Percentiles rank a stretch among this genome's conserved stretches.
These are phyloP conservation scores for Ogataea saltuana DNA, from an alignment of 805 yeast genomes.

Conservation along the genomic window DNA sequence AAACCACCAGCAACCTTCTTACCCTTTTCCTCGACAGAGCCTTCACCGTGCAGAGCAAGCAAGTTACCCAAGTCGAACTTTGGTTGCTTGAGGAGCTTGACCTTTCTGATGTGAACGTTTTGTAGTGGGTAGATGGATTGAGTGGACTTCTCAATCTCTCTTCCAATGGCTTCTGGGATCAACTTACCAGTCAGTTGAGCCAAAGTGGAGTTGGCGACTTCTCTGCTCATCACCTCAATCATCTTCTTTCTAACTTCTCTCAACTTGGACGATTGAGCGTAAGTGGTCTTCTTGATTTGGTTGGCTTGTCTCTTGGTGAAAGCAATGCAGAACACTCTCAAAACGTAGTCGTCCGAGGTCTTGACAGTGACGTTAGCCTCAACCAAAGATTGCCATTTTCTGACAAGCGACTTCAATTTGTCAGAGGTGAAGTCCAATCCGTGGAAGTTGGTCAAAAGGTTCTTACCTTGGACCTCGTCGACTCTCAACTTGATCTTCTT, in stretches of 20 bases:
- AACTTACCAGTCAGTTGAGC: constrained; percentile 96
- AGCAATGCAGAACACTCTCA: constrained; percentile 95
- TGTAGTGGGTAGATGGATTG: constrained; percentile 95
- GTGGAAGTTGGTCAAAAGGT: constrained; percentile 98
- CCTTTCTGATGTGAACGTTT: constrained; percentile 98
- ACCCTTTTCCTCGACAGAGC: constrained; percentile 91
- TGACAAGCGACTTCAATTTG: constrained; percentile 95
- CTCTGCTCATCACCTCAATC: constrained; percentile 94
- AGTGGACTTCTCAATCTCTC: constrained; percentile 96
- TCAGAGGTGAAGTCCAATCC: constrained; percentile 98
- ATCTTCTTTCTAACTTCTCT: constrained; percentile 97
- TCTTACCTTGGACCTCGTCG: constrained; percentile 98
- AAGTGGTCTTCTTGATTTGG: constrained; percentile 96
- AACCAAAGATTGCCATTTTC: constrained; percentile 98
- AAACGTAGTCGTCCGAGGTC: constrained; percentile 96
- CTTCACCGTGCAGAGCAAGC: constrained; percentile 97
- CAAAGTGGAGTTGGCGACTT: constrained; percentile 90
- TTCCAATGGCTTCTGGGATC: constrained; percentile 98
- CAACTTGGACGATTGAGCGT: constrained; percentile 96
- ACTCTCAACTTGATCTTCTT: constrained; percentile 97
- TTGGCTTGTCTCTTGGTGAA: constrained; percentile 97
- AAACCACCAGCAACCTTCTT: constrained; percentile 93
- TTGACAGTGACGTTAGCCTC: constrained; percentile 98
- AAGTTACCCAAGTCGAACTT: constrained; percentile 97
- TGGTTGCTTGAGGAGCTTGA: constrained; percentile 97